Base-by-base conservation (phyloP, 495 filamentous ascomycete genomes). In the Aspergillus funiculosus region DNA sequence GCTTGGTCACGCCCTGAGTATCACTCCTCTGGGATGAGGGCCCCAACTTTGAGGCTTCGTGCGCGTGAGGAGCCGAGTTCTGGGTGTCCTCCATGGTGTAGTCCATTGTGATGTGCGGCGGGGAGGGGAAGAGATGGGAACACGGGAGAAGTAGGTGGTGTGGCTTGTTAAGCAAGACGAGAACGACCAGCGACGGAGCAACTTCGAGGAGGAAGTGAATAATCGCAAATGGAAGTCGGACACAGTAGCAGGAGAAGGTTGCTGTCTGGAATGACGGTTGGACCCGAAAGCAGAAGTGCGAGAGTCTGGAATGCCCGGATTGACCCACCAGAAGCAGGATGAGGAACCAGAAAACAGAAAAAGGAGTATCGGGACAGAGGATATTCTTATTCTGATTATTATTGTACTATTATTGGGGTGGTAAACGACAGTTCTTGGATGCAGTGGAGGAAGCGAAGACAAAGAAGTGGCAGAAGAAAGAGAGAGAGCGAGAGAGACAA, bases 1-100 rank as follows among this genome's bases (percentile, higher is more conserved):
- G 77, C 68, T 90, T 90, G 51, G 82, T 82, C 19, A 86, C 84
- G 69, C 84, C 86, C 62, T 86, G 84, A 27, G 78, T 80, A 58
- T 76, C 84, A 36, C 67, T 70, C 26, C 69, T 71, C 50, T 75
- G 78, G 34, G 74, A 62, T 9, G 77, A 64, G 43, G 71, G 58
- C 43, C 71, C 73, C 46, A 86, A 74, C 70, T 88, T 88, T 24
- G 67, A 60, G 38, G 67, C 58, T 56, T 77, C 70, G 42, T 67
- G 69, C 45, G 71, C 75, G 35, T 81, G 79, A 17, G 81, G 80
- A 19, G 80, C 80, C 11, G 83, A 73, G 62, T 85, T 87, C 63
- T 89, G 85, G 24, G 68, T 78, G 42, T 87, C 82, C 60, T 87
- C 84, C 74, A 79, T 77, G 43, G 63, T 66, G 68, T 76, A 85